Conservation (phyloP, 805 yeast genomes). For the Wickerhamiella nectarea region DNA sequence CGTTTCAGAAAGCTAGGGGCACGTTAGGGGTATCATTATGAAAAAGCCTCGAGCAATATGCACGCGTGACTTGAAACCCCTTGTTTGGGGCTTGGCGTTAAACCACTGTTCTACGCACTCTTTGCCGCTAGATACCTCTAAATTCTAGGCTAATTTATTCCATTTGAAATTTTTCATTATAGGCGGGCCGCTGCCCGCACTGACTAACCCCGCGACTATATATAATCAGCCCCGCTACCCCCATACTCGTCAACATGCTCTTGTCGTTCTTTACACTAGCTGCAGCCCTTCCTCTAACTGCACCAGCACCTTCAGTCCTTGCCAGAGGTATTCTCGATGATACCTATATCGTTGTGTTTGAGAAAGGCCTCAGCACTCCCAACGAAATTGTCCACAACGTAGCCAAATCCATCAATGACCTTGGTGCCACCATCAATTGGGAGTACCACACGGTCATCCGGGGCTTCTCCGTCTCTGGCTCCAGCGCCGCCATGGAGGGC, state of each 20-base stretch:
- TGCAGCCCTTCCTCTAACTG: background rate
- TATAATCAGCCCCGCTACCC: background rate
- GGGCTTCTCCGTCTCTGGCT: constrained; percentile 35
- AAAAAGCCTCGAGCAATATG: no score
- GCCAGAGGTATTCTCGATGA: background rate
- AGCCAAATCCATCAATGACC: constrained; percentile 24
- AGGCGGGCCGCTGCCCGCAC: background rate
- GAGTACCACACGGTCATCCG: constrained; percentile 35
- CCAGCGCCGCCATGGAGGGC: constrained; percentile 22
- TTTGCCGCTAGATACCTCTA: no score
- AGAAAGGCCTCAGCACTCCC: constrained; percentile 24
- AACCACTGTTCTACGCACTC: no score
- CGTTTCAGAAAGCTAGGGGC: no score
- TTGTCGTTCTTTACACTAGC: constrained; percentile 1
- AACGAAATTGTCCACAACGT: constrained; percentile 25
- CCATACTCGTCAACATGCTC: background rate
- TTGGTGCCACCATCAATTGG: constrained; percentile 36
- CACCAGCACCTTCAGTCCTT: background rate
- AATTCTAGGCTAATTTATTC: no score
- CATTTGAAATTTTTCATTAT: no score
- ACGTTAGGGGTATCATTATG: no score
- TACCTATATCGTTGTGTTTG: constrained; percentile 23
- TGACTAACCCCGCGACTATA: background rate
- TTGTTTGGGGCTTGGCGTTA: background rate
- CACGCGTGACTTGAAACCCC: background rate